These are phyloP conservation scores for Rhodotorula toruloides DNA, from an alignment of 768 basidiomycete genomes.

Conservation along the genomic window DNA sequence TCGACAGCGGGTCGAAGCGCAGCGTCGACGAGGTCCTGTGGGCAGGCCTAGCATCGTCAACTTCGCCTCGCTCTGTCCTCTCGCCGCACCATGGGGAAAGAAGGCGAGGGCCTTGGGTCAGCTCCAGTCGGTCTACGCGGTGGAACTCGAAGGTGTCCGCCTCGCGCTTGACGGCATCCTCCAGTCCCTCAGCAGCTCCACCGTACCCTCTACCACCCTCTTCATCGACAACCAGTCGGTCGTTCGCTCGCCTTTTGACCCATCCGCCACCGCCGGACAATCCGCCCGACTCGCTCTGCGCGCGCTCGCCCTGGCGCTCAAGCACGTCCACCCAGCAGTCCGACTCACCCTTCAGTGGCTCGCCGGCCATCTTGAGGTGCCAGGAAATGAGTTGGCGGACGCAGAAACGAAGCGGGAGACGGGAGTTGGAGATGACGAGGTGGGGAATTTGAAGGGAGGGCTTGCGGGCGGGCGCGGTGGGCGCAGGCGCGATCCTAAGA, in stretches of 20 bases:
- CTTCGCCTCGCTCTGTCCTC: background rate
- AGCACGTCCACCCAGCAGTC: background rate
- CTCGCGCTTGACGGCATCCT: background rate
- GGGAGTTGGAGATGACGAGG: background rate
- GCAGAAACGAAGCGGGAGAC: background rate
- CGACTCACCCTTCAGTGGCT: background rate
- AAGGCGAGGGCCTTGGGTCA: conserved; percentile 1
- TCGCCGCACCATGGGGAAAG: background rate
- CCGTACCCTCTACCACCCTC: background rate
- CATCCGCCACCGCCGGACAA: background rate
- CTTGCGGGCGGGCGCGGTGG: background rate
- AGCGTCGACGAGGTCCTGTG: background rate
- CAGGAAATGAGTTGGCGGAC: background rate
- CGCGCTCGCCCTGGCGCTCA: background rate
- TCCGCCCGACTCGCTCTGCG: background rate
- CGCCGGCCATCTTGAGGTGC: background rate
- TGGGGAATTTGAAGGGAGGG: background rate
- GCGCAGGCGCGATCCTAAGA: background rate
- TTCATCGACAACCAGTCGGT: conserved; percentile 9
- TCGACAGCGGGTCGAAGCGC: too few relatives aligned
- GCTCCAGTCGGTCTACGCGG: conserved; percentile 5
- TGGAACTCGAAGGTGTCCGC: background rate
- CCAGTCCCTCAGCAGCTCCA: too few relatives aligned
- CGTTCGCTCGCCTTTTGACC: background rate
- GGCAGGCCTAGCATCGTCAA: background rate